Conservation (phyloP, 495 filamentous ascomycete species). For the Choiromyces venosus region DNA sequence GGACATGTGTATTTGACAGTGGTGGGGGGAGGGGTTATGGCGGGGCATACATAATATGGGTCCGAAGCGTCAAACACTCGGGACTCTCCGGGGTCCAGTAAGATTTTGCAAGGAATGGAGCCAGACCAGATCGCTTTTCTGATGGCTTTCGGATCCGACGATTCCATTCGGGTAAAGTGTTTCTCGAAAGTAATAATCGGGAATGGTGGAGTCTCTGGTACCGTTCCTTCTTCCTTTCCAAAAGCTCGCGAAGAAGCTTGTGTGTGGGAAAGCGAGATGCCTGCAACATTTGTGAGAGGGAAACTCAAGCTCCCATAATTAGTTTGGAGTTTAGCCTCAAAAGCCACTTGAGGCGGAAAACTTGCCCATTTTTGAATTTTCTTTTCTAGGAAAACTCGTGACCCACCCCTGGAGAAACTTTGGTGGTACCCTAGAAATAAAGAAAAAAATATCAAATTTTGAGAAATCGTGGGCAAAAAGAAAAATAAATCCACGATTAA, state of each 20-base stretch:
- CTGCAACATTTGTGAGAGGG: neutral
- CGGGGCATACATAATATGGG: slow-evolving; percentile 38
- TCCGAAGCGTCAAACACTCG: slow-evolving; percentile 36
- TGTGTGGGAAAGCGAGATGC: neutral
- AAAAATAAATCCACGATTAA: neutral
- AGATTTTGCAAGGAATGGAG: slow-evolving; percentile 39
- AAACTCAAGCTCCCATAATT: neutral
- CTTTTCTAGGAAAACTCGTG: neutral
- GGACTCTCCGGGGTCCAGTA: slow-evolving; percentile 39
- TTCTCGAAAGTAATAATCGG: neutral
- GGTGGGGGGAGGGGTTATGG: neutral
- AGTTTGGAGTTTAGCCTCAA: neutral
- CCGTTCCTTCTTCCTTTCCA: neutral
- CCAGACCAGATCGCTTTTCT: slow-evolving; percentile 39
- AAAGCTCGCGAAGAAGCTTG: neutral
- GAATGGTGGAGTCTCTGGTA: neutral
- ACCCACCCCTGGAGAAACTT: neutral
- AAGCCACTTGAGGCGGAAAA: neutral
- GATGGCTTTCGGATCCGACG: slow-evolving; percentile 31
- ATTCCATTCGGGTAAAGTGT: slow-evolving; percentile 14
- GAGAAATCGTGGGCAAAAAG: neutral
- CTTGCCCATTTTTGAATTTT: neutral
- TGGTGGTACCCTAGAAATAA: too few relatives aligned
- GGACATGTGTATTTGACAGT: neutral
- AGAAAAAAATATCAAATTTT: too few relatives aligned